A percentile compares a stretch with the other conserved stretches of the same genome.
phyloP scores from a whole-genome alignment of 257 asterid genomes.

The Thymus quinquecostatus region DNA sequence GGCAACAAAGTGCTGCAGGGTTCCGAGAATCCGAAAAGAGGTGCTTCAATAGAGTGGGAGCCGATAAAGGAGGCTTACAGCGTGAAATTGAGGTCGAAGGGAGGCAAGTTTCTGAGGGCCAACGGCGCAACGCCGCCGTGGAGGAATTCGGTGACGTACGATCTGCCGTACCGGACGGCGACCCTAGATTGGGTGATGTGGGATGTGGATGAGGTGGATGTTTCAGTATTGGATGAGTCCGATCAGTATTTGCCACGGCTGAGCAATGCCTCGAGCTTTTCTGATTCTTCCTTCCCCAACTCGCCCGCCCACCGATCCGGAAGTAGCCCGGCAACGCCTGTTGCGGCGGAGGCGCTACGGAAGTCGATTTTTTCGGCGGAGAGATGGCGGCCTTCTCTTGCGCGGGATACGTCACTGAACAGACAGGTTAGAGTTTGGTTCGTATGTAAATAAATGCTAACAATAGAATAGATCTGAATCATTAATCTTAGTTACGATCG shows the following conservation, averaged over 20 bases:
- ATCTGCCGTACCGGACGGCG: constrained; percentile 59
- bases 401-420: constrained; percentile 24
- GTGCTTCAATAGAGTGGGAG: constrained; percentile 57
- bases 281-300: constrained; percentile 26
- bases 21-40: constrained; percentile 15
- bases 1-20: constrained; percentile 55
- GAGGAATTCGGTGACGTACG: constrained; percentile 72
- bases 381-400: constrained; percentile 40
- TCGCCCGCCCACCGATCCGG: constrained; percentile 30
- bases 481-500: too few relatives aligned
- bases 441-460: too few relatives aligned
- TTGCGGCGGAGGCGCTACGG: constrained; percentile 23
- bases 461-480: too few relatives aligned
- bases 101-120: constrained; percentile 59
- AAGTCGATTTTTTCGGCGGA: constrained; percentile 23
- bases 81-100: constrained; percentile 51
- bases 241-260: constrained; percentile 28
- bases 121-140: constrained; percentile 72
- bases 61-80: constrained; percentile 58
- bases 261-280: constrained; percentile 41
- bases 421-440: constrained; percentile 22
- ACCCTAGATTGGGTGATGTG: constrained; percentile 72
- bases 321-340: constrained; percentile 22
- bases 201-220: constrained; percentile 62
- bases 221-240: constrained; percentile 34